Evolutionary conservation across 2,329 filamentous ascomycete species (phyloP).

Genomic region (Fusarium bactridioides): DNA sequence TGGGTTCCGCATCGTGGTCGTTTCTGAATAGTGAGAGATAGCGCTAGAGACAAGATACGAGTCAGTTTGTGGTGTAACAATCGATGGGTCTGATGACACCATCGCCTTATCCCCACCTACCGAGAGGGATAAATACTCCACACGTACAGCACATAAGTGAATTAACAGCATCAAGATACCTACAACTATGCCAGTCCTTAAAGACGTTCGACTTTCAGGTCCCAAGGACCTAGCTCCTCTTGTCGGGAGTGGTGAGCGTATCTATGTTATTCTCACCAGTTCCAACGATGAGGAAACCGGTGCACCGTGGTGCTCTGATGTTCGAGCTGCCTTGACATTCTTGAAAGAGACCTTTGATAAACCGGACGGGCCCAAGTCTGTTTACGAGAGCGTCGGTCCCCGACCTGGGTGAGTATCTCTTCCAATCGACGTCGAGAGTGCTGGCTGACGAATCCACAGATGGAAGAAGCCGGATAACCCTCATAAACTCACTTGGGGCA

Average conservation of each 20-base stretch:
- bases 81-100: neutral
- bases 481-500: neutral
- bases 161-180: neutral
- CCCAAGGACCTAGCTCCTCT: neutral
- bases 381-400: neutral
- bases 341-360: neutral
- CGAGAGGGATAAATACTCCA: neutral
- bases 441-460: neutral
- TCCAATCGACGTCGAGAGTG: neutral
- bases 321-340: neutral
- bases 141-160: neutral
- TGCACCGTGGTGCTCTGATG: neutral
- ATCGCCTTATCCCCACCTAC: neutral
- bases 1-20: neutral
- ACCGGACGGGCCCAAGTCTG: neutral
- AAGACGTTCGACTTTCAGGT: neutral
- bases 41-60: neutral
- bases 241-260: neutral
- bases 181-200: neutral
- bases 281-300: neutral
- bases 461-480: neutral
- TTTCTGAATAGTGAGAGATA: neutral
- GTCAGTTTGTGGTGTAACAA: neutral
- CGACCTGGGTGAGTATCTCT: neutral
- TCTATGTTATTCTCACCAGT: neutral